Conservation (phyloP, 179 eudicot genomes). For the Amaranthus tricolor region DNA sequence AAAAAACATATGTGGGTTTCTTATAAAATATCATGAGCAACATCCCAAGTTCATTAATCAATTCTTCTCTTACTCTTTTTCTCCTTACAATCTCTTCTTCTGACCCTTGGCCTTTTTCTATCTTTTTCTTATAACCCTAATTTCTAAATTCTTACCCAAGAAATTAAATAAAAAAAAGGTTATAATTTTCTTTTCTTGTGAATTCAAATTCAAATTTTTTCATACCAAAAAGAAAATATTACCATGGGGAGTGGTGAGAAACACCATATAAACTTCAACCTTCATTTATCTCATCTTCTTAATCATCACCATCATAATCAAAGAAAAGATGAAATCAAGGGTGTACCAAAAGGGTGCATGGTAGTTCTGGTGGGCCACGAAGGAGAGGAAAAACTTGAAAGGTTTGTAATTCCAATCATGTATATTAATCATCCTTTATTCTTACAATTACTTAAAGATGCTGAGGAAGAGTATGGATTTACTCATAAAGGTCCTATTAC, state of each 20-base stretch:
- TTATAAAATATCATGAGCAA: constrained; percentile 64
- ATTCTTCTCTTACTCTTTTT: constrained; percentile 62
- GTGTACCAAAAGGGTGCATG: constrained; percentile 71
- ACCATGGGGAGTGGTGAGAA: constrained; percentile 49
- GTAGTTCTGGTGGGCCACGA: constrained; percentile 71
- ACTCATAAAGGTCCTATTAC: constrained; percentile 71
- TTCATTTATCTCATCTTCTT: constrained; percentile 23
- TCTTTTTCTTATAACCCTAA: constrained; percentile 33
- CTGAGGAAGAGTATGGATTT: constrained; percentile 90
- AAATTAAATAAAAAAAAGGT: background rate
- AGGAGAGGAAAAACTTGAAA: constrained; percentile 54
- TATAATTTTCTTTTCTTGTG: constrained; percentile 1
- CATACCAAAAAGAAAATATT: no score
- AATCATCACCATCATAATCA: constrained; percentile 30
- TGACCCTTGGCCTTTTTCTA: constrained; percentile 87
- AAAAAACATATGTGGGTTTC: constrained; percentile 15
- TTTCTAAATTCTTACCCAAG: background rate
- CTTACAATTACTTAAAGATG: constrained; percentile 61
- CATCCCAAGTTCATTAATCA: constrained; percentile 63
- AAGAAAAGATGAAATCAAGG: constrained; percentile 29
- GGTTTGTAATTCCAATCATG: constrained; percentile 65
- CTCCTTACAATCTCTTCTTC: constrained; percentile 62
- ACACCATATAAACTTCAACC: constrained; percentile 37
- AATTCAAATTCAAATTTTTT: background rate
- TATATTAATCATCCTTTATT: constrained; percentile 78